These are phyloP conservation scores for Fusarium pseudocircinatum DNA, from an alignment of 2,329 filamentous ascomycete genomes.

Conservation along the genomic window DNA sequence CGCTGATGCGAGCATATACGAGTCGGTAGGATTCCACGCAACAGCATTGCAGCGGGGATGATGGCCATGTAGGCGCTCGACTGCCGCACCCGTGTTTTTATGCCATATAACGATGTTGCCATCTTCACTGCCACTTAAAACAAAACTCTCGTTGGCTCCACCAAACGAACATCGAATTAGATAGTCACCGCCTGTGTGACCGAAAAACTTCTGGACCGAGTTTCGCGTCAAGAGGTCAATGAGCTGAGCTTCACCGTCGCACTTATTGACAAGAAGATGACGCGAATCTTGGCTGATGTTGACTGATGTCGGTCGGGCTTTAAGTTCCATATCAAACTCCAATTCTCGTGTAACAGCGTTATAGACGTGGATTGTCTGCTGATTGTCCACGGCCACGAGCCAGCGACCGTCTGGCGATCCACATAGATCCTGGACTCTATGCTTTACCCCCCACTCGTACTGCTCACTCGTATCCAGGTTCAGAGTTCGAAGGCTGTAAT, in stretches of 20 bases:
- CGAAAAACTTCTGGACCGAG: slow-evolving; percentile 77
- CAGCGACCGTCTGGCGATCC: slow-evolving; percentile 82
- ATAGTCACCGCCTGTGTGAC: slow-evolving; percentile 77
- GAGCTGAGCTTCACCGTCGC: slow-evolving; percentile 78
- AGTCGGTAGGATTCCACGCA: slow-evolving; percentile 86
- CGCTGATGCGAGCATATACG: slow-evolving; percentile 87
- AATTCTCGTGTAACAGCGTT: slow-evolving; percentile 79
- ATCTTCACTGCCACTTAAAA: slow-evolving; percentile 88
- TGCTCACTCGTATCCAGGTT: slow-evolving; percentile 69
- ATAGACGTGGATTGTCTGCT: slow-evolving; percentile 80
- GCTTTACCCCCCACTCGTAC: slow-evolving; percentile 73
- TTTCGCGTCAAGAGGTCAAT: slow-evolving; percentile 79
- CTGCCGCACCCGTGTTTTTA: slow-evolving; percentile 78
- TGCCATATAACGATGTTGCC: slow-evolving; percentile 89
- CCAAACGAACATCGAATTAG: slow-evolving; percentile 88
- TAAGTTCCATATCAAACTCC: slow-evolving; percentile 74
- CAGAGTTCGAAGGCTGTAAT: slow-evolving; percentile 76
- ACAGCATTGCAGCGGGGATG: slow-evolving; percentile 83
- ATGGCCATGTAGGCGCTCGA: slow-evolving; percentile 83
- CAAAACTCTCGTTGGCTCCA: slow-evolving; percentile 90
- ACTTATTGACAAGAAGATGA: slow-evolving; percentile 83
- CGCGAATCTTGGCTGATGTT: slow-evolving; percentile 83
- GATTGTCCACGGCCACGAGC: slow-evolving; percentile 80
- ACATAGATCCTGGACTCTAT: slow-evolving; percentile 86
- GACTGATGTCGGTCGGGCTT: slow-evolving; percentile 79